phyloP scores from a whole-genome alignment of 345 rosid genomes.

The Euclidium syriacum region DNA sequence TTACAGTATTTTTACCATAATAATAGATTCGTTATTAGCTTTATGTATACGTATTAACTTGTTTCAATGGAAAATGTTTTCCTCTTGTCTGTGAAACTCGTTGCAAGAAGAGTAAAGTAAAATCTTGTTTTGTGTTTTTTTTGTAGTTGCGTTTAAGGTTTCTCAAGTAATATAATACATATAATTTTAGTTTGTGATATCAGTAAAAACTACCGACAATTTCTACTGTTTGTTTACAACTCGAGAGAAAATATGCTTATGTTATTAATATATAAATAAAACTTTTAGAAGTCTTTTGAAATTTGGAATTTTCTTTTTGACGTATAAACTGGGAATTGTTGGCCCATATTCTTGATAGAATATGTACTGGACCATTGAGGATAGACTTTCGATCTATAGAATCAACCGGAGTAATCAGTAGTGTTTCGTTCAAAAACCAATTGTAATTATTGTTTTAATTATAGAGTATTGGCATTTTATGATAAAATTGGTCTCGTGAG shows the following conservation, averaged over 20 bases:
- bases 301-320: neutral
- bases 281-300: neutral
- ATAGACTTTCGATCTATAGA: slow-evolving; percentile 10
- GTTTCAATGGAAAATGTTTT: neutral
- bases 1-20: neutral
- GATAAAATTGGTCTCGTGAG: no score
- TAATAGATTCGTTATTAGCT: neutral
- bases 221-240: neutral
- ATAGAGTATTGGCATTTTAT: no score
- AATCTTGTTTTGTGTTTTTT: no score
- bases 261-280: neutral
- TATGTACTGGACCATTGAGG: slow-evolving; percentile 19
- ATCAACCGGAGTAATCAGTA: neutral
- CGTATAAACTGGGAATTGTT: neutral
- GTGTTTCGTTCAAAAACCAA: neutral
- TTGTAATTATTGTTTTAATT: neutral
- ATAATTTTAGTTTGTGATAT: neutral
- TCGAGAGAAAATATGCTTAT: neutral
- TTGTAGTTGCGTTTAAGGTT: neutral
- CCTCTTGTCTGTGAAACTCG: neutral
- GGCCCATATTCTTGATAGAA: neutral
- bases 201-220: neutral
- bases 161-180: neutral
- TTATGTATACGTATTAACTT: slow-evolving; percentile 1
- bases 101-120: neutral